These are phyloP conservation scores for Acacia pycnantha DNA, from an alignment of 331 rosid genomes.

Conservation along the genomic window DNA sequence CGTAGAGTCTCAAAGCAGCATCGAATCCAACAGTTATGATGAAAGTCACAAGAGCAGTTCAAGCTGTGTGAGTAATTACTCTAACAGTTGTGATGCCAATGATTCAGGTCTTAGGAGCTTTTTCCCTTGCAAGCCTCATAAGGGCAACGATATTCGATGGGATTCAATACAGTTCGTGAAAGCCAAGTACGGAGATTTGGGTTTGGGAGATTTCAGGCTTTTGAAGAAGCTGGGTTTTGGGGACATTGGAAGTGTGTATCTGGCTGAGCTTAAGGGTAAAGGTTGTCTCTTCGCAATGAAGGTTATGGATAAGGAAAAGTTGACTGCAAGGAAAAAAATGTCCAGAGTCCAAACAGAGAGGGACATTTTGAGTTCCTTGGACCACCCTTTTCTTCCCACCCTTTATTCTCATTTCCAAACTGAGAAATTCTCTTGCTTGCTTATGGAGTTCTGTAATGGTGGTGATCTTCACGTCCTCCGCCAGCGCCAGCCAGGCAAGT, in stretches of 20 bases:
- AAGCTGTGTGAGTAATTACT: constrained; percentile 20
- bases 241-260: constrained; percentile 60
- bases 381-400: constrained; percentile 64
- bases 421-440: constrained; percentile 58
- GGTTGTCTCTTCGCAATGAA: constrained; percentile 57
- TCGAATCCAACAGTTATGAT: constrained; percentile 25
- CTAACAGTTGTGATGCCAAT: constrained; percentile 26
- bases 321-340: constrained; percentile 53
- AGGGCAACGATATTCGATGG: constrained; percentile 54
- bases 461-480: constrained; percentile 62
- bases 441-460: constrained; percentile 67
- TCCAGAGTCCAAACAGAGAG: constrained; percentile 57
- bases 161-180: constrained; percentile 50
- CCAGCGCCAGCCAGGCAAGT: constrained; percentile 56
- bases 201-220: constrained; percentile 52
- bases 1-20: constrained; percentile 27
- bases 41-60: constrained; percentile 29
- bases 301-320: constrained; percentile 57
- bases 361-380: constrained; percentile 49
- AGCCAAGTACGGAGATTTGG: constrained; percentile 42
- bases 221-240: constrained; percentile 66
- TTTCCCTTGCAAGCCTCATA: constrained; percentile 56
- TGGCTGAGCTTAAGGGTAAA: constrained; percentile 52
- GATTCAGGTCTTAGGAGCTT: constrained; percentile 31
- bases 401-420: constrained; percentile 65